phyloP scores from a whole-genome alignment of 108 stramenopile genomes.

The Mediolabrus comicus region DNA sequence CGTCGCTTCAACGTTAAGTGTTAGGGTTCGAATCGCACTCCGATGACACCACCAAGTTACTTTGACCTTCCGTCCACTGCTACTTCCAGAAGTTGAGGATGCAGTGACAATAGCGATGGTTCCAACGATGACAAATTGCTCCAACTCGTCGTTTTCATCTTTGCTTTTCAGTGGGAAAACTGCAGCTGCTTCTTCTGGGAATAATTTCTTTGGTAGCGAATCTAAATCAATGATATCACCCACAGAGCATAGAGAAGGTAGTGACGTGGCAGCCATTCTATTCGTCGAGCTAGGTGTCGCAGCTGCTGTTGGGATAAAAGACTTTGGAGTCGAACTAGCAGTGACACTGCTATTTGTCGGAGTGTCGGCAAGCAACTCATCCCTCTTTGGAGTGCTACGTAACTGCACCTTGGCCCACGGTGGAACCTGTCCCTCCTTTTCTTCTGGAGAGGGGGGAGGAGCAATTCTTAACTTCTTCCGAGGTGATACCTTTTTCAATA shows the following conservation, averaged over 20 bases:
- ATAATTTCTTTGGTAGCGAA: slow-evolving; percentile 12
- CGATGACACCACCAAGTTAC: slow-evolving; percentile 61
- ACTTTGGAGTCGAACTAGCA: not conserved
- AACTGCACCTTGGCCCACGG: slow-evolving; percentile 44
- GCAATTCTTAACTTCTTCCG: slow-evolving; percentile 27
- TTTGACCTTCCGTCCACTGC: slow-evolving; percentile 26
- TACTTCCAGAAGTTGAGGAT: not conserved
- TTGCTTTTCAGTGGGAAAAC: slow-evolving; percentile 20
- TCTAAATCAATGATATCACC: slow-evolving; percentile 38
- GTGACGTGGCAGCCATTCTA: not conserved
- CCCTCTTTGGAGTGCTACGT: slow-evolving; percentile 23
- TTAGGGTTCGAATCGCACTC: slow-evolving; percentile 60
- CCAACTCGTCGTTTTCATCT: not conserved
- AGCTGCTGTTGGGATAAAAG: not conserved
- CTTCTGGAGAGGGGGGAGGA: slow-evolving; percentile 16
- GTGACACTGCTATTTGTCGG: not conserved
- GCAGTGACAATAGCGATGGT: slow-evolving; percentile 29
- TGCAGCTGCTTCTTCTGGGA: slow-evolving; percentile 17
- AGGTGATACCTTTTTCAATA: slow-evolving; percentile 8
- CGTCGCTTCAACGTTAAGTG: slow-evolving; percentile 71
- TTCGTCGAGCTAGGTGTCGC: not conserved
- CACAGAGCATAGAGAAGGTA: slow-evolving; percentile 14
- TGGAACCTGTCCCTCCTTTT: not conserved
- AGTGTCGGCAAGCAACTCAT: not conserved
- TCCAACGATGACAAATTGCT: slow-evolving; percentile 35